These are phyloP conservation scores for Phyllostachys edulis DNA, from an alignment of 176 grass and related monocot genomes.

Conservation along the genomic window DNA sequence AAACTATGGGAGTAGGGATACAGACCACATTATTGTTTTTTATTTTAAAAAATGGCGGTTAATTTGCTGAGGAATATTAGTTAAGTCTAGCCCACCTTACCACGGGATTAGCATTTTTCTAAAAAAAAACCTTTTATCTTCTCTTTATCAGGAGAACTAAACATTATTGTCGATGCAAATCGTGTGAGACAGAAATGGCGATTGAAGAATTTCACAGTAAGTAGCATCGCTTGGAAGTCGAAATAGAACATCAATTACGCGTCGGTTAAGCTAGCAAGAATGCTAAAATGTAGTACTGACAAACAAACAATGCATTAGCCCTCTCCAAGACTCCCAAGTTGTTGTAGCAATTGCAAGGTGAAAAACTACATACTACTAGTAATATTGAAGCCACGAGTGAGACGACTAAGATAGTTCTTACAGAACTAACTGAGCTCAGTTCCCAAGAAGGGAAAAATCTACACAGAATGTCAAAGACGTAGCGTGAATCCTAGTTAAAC, in stretches of 20 bases:
- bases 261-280: not conserved
- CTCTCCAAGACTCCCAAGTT: not conserved
- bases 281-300: not conserved
- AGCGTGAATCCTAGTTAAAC: slow-evolving; percentile 35
- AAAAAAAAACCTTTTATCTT: not conserved
- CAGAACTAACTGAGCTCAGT: not conserved
- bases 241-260: not conserved
- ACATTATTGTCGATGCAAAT: not conserved
- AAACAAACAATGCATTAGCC: not conserved
- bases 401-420: not conserved
- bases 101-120: too few species aligned
- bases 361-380: not conserved
- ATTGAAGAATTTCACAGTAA: not conserved
- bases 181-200: not conserved
- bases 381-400: not conserved
- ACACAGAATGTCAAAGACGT: slow-evolving; percentile 33
- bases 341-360: not conserved
- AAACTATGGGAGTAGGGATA: not conserved
- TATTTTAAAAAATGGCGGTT: not conserved
- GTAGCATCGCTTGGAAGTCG: not conserved
- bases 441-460: not conserved
- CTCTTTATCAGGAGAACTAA: not conserved
- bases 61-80: too few species aligned
- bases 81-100: too few species aligned
- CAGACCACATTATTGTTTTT: not conserved